These are phyloP conservation scores for Lichenothelia convexa DNA, from an alignment of 495 filamentous ascomycete species.

Conservation along the genomic window DNA sequence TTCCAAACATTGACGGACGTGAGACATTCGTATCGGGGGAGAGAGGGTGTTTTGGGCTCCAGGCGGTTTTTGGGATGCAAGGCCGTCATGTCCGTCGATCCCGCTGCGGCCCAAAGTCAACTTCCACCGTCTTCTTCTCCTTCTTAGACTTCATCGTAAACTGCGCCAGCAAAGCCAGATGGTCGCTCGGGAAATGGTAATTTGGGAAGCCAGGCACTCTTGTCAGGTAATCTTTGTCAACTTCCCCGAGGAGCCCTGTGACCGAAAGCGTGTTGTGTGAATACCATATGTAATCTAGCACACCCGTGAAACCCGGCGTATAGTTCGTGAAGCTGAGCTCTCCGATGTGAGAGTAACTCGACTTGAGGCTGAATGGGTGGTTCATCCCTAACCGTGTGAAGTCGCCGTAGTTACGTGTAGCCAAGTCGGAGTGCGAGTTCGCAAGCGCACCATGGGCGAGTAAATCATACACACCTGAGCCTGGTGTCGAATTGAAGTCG, in stretches of 20 bases:
- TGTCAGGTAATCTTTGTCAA: constrained; percentile 78
- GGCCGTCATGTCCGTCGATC: constrained; percentile 24
- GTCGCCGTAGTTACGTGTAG: constrained; percentile 60
- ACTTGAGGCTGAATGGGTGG: constrained; percentile 86
- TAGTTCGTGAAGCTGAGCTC: constrained; percentile 92
- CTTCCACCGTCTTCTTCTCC: constrained; percentile 56
- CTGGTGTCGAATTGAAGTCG: constrained; percentile 80
- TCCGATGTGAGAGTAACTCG: constrained; percentile 60
- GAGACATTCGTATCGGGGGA: too few species aligned
- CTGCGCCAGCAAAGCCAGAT: constrained; percentile 81
- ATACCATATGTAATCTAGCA: constrained; percentile 96
- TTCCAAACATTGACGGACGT: too few species aligned
- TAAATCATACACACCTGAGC: constrained; percentile 76
- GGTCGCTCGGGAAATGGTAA: constrained; percentile 93
- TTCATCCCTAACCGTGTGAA: constrained; percentile 80
- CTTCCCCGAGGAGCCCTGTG: constrained; percentile 69
- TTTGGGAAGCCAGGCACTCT: constrained; percentile 91
- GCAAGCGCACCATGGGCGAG: constrained; percentile 55
- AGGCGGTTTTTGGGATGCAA: too few species aligned
- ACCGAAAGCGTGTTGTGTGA: constrained; percentile 80
- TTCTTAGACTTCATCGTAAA: constrained; percentile 77
- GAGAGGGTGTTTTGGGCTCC: too few species aligned
- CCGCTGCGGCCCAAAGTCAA: constrained; percentile 41
- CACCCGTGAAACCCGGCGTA: constrained; percentile 71
- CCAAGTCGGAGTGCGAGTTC: constrained; percentile 58